These are phyloP conservation scores for Viridothelium virens DNA, from an alignment of 495 filamentous ascomycete genomes.

Conservation along the genomic window DNA sequence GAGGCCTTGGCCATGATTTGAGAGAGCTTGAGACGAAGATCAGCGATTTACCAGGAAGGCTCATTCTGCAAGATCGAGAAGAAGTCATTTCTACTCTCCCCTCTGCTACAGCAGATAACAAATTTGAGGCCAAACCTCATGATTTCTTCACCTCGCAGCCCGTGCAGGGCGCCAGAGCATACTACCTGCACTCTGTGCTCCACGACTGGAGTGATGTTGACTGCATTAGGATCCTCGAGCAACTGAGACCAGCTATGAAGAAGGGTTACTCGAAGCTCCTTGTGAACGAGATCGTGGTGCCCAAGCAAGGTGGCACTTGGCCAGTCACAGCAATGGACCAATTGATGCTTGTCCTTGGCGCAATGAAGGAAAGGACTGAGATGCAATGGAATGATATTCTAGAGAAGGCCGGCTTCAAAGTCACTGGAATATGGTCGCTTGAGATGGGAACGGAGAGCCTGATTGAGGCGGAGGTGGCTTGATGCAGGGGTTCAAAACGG, in stretches of 20 bases:
- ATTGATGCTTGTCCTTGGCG: constrained; percentile 38
- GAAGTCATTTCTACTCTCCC: constrained; percentile 37
- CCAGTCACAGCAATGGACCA: constrained; percentile 41
- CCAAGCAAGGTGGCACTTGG: constrained; percentile 38
- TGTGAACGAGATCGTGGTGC: constrained; percentile 48
- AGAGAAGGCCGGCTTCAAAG: not conserved
- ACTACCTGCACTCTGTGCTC: constrained; percentile 28
- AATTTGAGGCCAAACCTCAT: constrained; percentile 25
- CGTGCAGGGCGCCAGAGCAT: constrained; percentile 36
- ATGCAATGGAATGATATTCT: not conserved
- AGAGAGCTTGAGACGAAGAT: constrained; percentile 34
- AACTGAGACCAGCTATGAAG: constrained; percentile 35
- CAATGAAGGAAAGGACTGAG: constrained; percentile 13
- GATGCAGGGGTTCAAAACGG: too few relatives aligned
- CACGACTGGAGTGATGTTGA: constrained; percentile 21
- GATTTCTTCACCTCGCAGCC: constrained; percentile 50
- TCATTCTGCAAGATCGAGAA: constrained; percentile 46
- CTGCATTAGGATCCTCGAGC: constrained; percentile 15
- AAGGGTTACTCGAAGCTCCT: constrained; percentile 44
- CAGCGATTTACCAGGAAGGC: constrained; percentile 36
- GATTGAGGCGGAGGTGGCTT: not conserved
- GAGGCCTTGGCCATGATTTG: constrained; percentile 45
- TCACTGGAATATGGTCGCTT: constrained; percentile 1
- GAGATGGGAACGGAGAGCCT: not conserved
- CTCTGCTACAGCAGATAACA: constrained; percentile 19